Base-by-base conservation (phyloP, 2,329 filamentous ascomycete species). In the Fusarium xylarioides region DNA sequence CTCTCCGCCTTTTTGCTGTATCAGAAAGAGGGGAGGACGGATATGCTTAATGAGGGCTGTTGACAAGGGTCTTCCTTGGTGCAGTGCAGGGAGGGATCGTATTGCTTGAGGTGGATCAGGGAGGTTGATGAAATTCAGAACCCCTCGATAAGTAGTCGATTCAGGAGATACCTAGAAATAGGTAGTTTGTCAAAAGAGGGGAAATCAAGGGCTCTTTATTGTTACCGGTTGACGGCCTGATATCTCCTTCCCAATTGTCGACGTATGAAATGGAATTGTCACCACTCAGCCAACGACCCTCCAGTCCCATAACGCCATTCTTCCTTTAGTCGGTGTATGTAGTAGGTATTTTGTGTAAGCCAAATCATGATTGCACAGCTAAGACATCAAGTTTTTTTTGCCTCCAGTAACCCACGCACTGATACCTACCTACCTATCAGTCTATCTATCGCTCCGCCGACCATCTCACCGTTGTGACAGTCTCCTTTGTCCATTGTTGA, bases 391-490 rank as follows among this genome's bases (percentile, higher is more conserved):
- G 57, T 47, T 49, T 23, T 19, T 11, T 40, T 21, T 23, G 16
- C 12, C 50, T 15, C 28, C 21, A 18, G 9, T 26, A 11, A 19
- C 28, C 38, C 28, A 28, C n/a, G 15, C 12, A 32, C 26, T 19
- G 32, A 34, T 56, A 55, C 61, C 19, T 46, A 9, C 6, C n/a
- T 56, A 52, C 66, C n/a, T 43, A 12, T 11, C 23, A 58, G n/a
- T 21, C 40, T 54, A 60, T 60, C 62, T 32, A 38, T 49, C 37
- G 19, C 30, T 61, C 57, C 38, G 46, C 40, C 46, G 55, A 72
- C 58, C 28, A 69, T 43, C 53, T 68, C 59, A 56, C 70, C 66
- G 70, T 73, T 61, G 70, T 71, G 70, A 60, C 70, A 74, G 70
- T 38, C 61, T 67, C 34, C 49, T 71, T 50, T 67, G 57, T 62